Evolutionary conservation across 129 eudicot species (phyloP).

Genomic region (Calendula officinalis): DNA sequence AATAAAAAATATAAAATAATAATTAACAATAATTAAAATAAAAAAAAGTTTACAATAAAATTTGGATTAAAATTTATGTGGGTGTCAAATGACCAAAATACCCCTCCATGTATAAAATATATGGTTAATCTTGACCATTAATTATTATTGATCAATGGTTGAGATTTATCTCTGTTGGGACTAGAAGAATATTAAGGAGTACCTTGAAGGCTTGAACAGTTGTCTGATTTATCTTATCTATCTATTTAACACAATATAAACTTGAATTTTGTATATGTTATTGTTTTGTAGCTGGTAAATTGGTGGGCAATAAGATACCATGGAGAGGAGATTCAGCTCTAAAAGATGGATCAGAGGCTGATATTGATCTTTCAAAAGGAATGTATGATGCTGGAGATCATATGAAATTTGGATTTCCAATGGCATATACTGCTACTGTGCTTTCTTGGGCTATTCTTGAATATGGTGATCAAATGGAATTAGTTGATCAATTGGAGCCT

Average conservation of each 20-base stretch:
- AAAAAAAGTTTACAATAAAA: too few relatives aligned
- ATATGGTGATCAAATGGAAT: constrained; percentile 79
- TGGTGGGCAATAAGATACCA: constrained; percentile 50
- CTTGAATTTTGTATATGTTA: neutral
- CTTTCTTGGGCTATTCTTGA: constrained; percentile 87
- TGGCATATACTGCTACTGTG: constrained; percentile 84
- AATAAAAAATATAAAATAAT: too few relatives aligned
- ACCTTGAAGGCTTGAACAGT: too few relatives aligned
- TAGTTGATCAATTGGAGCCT: constrained; percentile 47
- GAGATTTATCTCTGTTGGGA: too few relatives aligned
- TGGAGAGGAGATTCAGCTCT: constrained; percentile 89
- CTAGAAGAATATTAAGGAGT: too few relatives aligned
- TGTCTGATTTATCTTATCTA: too few relatives aligned
- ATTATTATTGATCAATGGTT: too few relatives aligned
- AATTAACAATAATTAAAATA: too few relatives aligned
- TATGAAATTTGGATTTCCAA: constrained; percentile 77
- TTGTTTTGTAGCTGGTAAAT: constrained; percentile 68
- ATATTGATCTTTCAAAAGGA: constrained; percentile 73
- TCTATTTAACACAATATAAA: neutral
- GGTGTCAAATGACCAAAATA: too few relatives aligned
- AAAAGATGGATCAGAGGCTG: constrained; percentile 56
- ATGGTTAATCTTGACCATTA: too few relatives aligned
- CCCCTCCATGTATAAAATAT: too few relatives aligned
- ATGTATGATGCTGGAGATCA: constrained; percentile 96
- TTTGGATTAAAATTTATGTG: too few relatives aligned